These are phyloP conservation scores for Blumeria hordei DNA, from an alignment of 2,329 filamentous ascomycete genomes.

Conservation along the genomic window DNA sequence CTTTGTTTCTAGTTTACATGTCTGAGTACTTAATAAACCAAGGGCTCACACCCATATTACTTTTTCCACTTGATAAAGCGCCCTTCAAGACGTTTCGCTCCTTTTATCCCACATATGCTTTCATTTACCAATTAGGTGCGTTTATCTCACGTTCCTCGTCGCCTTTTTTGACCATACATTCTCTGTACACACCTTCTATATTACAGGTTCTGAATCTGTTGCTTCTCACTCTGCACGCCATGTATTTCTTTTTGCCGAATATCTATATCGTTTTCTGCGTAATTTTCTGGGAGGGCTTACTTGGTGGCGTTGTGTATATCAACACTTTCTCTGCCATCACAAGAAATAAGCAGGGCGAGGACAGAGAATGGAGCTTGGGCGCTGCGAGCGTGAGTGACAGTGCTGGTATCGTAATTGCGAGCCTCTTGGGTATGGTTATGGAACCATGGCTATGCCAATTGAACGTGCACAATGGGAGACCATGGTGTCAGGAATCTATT, in stretches of 20 bases:
- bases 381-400: slow-evolving; percentile 86
- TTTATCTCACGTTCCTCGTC: slow-evolving; percentile 85
- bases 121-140: slow-evolving; percentile 85
- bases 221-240: slow-evolving; percentile 48
- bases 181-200: slow-evolving; percentile 58
- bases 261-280: slow-evolving; percentile 70
- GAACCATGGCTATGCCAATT: slow-evolving; percentile 64
- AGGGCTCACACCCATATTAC: slow-evolving; percentile 67
- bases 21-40: slow-evolving; percentile 97
- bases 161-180: slow-evolving; percentile 60
- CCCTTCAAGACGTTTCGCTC: slow-evolving; percentile 64
- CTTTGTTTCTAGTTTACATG: slow-evolving; percentile 75
- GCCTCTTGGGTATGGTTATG: slow-evolving; percentile 58
- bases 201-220: slow-evolving; percentile 61
- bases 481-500: slow-evolving; percentile 31
- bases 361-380: slow-evolving; percentile 70
- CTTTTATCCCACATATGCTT: slow-evolving; percentile 88
- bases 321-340: slow-evolving; percentile 91
- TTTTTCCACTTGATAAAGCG: slow-evolving; percentile 55
- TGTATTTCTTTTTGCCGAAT: slow-evolving; percentile 60
- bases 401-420: slow-evolving; percentile 70
- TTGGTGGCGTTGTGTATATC: slow-evolving; percentile 84
- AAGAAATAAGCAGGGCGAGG: slow-evolving; percentile 44
- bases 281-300: slow-evolving; percentile 80
- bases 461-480: slow-evolving; percentile 59